phyloP scores from a whole-genome alignment of 495 filamentous ascomycete species.

The Astrothelium subdiscretum region DNA sequence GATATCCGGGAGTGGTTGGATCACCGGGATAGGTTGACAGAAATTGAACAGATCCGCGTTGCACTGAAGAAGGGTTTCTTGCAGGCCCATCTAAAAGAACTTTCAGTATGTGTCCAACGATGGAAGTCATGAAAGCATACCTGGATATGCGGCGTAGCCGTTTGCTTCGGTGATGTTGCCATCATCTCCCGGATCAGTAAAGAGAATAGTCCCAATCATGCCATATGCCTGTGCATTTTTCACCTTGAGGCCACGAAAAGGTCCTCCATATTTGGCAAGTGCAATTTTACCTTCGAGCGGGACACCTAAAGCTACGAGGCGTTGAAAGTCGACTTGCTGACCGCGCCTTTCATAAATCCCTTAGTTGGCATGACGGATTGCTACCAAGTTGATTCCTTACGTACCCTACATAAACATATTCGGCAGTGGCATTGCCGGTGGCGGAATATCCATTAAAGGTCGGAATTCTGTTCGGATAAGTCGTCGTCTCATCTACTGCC shows the following conservation, averaged over 20 bases:
- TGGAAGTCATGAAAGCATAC: no score
- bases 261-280: constrained; percentile 22
- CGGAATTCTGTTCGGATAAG: constrained; percentile 20
- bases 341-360: no score
- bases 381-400: no score
- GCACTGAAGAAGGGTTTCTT: constrained; percentile 22
- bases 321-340: constrained; percentile 23
- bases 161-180: constrained; percentile 24
- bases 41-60: constrained; percentile 22
- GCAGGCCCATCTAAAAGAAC: constrained; percentile 24
- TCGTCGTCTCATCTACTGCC: constrained; percentile 18
- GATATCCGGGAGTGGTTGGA: constrained; percentile 27
- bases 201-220: constrained; percentile 27
- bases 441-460: constrained; percentile 26
- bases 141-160: constrained; percentile 24
- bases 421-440: constrained; percentile 21
- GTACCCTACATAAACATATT: constrained; percentile 25
- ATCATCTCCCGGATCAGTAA: constrained; percentile 23
- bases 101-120: no score
- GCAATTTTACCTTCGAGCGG: constrained; percentile 27
- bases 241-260: constrained; percentile 19
- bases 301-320: constrained; percentile 18
- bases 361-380: no score
- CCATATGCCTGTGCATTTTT: constrained; percentile 24
- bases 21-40: constrained; percentile 23